These are phyloP conservation scores for Zoysia japonica DNA, from an alignment of 176 grass and related monocot species.

Conservation along the genomic window DNA sequence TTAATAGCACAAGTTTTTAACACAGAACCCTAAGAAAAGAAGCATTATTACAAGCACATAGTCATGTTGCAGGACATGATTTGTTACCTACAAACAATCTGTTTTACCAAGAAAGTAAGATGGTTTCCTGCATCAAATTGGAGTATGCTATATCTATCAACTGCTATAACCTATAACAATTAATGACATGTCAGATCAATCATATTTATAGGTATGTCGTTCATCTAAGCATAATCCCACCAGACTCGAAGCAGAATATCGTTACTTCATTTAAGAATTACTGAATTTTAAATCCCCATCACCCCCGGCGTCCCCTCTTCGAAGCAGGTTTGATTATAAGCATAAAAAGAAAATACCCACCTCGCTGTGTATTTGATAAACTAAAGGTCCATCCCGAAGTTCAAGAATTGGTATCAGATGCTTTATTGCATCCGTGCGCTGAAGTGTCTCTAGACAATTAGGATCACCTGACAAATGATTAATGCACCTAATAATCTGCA, in stretches of 20 bases:
- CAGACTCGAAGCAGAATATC: not conserved
- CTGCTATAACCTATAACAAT: not conserved
- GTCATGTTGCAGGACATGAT: not conserved
- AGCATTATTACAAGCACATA: no score
- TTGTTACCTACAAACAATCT: not conserved
- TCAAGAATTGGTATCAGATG: constrained; percentile 97
- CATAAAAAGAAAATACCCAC: constrained; percentile 35
- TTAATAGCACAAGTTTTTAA: no score
- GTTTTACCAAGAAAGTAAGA: no score
- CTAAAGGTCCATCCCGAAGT: constrained; percentile 84
- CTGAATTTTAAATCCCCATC: not conserved
- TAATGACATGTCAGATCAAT: not conserved
- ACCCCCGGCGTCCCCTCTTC: not conserved
- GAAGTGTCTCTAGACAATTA: constrained; percentile 96
- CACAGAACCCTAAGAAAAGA: no score
- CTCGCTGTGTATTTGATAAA: constrained; percentile 94
- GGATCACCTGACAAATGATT: constrained; percentile 97
- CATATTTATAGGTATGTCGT: not conserved
- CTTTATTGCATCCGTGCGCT: constrained; percentile 96
- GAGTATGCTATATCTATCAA: not conserved
- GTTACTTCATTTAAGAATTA: not conserved
- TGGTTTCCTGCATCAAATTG: not conserved
- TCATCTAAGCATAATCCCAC: not conserved
- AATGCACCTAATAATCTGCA: constrained; percentile 94
- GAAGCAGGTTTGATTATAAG: constrained; percentile 16